Evolutionary conservation across 2,329 filamentous ascomycete genomes (phyloP).

Genomic region (Massarina eburnea): DNA sequence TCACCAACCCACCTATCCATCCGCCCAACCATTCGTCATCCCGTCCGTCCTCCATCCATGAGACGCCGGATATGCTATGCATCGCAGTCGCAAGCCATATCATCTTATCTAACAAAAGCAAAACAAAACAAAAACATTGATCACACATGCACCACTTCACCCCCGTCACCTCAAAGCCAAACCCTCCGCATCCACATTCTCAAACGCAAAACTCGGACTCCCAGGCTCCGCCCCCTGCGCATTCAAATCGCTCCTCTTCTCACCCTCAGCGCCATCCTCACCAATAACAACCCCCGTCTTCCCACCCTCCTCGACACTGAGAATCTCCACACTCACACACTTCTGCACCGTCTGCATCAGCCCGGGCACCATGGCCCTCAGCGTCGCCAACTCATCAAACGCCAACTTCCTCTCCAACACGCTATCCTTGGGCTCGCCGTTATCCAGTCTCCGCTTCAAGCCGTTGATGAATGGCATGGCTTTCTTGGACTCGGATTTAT

Average conservation of each 20-base stretch:
- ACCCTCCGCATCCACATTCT: conserved; percentile 74
- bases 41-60: no score
- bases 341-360: conserved; percentile 74
- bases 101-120: not conserved
- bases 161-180: conserved; percentile 23
- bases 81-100: no score
- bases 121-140: no score
- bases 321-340: conserved; percentile 70
- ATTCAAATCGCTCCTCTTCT: conserved; percentile 59
- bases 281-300: conserved; percentile 63
- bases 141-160: not conserved
- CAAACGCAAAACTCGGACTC: conserved; percentile 78
- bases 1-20: no score
- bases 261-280: conserved; percentile 57
- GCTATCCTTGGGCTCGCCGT: conserved; percentile 63
- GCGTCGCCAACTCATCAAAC: conserved; percentile 79
- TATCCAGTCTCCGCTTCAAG: conserved; percentile 78
- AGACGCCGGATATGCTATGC: no score
- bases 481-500: conserved; percentile 92
- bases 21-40: no score
- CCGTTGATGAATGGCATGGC: conserved; percentile 95
- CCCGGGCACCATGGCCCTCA: conserved; percentile 76
- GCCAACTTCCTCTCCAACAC: conserved; percentile 83
- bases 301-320: conserved; percentile 70
- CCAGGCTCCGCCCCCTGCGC: conserved; percentile 82